Percentiles rank a stretch among this genome's conserved stretches.
Conservation (phyloP, 2,329 filamentous ascomycete genomes). For the Monosporascus sp. region DNA sequence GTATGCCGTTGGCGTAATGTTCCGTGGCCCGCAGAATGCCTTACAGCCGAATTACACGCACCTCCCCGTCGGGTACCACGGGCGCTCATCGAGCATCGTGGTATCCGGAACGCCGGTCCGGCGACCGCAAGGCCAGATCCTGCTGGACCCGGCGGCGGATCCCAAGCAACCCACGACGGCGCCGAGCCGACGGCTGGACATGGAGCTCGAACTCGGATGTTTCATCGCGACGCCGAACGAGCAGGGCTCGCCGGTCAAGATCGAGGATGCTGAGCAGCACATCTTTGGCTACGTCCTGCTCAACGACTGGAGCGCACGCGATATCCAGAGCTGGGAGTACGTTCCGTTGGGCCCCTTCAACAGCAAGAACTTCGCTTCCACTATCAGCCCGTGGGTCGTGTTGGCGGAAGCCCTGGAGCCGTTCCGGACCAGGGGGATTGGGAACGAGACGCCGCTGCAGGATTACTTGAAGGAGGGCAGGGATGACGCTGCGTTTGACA, state of each 20-base stretch:
- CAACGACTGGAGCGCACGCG: slow-evolving; percentile 84
- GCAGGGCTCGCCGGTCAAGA: slow-evolving; percentile 58
- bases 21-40: slow-evolving; percentile 67
- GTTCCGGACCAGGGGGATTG: slow-evolving; percentile 29
- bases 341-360: slow-evolving; percentile 79
- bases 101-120: slow-evolving; percentile 68
- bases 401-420: slow-evolving; percentile 69
- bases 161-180: slow-evolving; percentile 60
- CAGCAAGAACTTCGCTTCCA: slow-evolving; percentile 77
- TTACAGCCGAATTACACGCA: slow-evolving; percentile 79
- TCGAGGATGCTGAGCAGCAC: slow-evolving; percentile 61
- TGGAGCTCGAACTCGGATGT: slow-evolving; percentile 76
- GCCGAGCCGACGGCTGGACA: slow-evolving; percentile 64
- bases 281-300: slow-evolving; percentile 78
- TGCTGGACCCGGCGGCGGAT: slow-evolving; percentile 57
- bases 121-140: slow-evolving; percentile 71
- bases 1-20: slow-evolving; percentile 61
- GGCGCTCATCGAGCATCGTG: slow-evolving; percentile 70
- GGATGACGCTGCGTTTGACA: slow-evolving; percentile 59
- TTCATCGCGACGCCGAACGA: slow-evolving; percentile 64
- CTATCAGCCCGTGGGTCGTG: slow-evolving; percentile 75
- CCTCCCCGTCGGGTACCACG: slow-evolving; percentile 78
- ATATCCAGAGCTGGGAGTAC: slow-evolving; percentile 83
- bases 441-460: slow-evolving; percentile 30
- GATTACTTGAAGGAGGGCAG: slow-evolving; percentile 54